Base-by-base conservation (phyloP, 768 basidiomycete genomes). In the Pleurotus platypus region DNA sequence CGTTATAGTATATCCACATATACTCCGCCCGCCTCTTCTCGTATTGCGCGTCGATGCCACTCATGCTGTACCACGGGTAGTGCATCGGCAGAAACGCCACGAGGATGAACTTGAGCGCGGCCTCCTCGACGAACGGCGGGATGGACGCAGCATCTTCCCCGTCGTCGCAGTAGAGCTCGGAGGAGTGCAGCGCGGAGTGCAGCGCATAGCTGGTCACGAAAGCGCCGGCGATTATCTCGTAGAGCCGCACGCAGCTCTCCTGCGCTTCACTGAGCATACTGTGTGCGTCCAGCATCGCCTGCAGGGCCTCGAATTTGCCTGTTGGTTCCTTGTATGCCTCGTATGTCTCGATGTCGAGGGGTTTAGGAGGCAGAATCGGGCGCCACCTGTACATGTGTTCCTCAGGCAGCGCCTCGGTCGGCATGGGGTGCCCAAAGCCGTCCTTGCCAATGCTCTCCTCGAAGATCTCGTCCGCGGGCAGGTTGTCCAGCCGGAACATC, bases 321-420 rank as follows among this genome's bases (percentile, higher is more conserved):
- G 1, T 15, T 0, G 70, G 7, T 69, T 24, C 18, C n/a, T 7
- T 40, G 39, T 49, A 49, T 18, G 50, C 49, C 3, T 24, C 18
- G 58, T 60, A 66, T 2, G 45, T 53, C 9, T 18, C 55, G 2
- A 67, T 38, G 2, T 54, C 56, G 12, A 2, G n/a, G 9, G 57
- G 47, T 13, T 58, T 59, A 6, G 24, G 27, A n/a, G 49, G 49
- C 15, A 20, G 49, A 11, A 35, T 13, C 8, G 49, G 4, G 5
- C 15, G 9, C 18, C n/a, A 7, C n/a, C 15, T n/a, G 27, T 49
- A 49, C 27, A 30, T 26, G 27, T 49, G 49, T 30, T 49, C 49
- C 18, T 27, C 11, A 11, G 49, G 49, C 27, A 49, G 8, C n/a
- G 20, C 35, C 15, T n/a, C 12, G 4, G 26, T 49, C 13, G n/a